phyloP scores from a whole-genome alignment of 139 green algal species.

The Micractinium conductrix region DNA sequence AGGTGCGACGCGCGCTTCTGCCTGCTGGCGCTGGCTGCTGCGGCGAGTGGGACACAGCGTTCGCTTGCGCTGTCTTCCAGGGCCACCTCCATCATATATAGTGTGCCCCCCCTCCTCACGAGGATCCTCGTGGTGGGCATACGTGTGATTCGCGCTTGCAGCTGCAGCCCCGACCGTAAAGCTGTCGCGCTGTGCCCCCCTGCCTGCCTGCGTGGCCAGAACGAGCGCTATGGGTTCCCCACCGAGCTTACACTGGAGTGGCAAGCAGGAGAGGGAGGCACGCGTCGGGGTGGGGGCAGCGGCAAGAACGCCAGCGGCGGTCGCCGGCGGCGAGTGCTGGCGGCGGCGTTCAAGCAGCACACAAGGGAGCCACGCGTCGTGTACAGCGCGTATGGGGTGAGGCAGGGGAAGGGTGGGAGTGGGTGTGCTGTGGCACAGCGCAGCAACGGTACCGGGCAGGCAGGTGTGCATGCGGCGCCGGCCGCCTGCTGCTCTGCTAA shows the following conservation, averaged over 20 bases:
- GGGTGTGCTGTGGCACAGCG: no score
- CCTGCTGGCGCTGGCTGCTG: no score
- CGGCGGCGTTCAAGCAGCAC: neutral
- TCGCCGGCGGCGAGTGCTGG: no score
- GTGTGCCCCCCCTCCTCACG: neutral
- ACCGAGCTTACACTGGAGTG: constrained; percentile 1
- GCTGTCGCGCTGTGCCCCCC: neutral
- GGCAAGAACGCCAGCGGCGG: neutral
- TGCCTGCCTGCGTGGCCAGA: neutral
- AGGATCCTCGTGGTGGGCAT: neutral
- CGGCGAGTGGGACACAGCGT: neutral
- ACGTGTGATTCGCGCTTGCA: neutral
- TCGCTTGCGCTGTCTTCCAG: neutral
- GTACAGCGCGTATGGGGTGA: constrained; percentile 33
- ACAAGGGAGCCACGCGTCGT: neutral
- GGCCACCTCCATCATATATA: no score
- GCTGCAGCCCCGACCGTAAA: neutral
- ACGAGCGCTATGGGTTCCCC: constrained; percentile 34
- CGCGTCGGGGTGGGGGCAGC: neutral
- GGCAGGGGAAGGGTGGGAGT: neutral
- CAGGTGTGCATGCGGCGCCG: neutral
- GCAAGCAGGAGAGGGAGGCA: neutral
- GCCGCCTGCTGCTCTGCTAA: no score
- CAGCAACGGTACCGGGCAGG: no score
- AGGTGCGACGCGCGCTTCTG: no score